Base-by-base conservation (phyloP, 2,329 filamentous ascomycete genomes). In the Claviceps purpurea region DNA sequence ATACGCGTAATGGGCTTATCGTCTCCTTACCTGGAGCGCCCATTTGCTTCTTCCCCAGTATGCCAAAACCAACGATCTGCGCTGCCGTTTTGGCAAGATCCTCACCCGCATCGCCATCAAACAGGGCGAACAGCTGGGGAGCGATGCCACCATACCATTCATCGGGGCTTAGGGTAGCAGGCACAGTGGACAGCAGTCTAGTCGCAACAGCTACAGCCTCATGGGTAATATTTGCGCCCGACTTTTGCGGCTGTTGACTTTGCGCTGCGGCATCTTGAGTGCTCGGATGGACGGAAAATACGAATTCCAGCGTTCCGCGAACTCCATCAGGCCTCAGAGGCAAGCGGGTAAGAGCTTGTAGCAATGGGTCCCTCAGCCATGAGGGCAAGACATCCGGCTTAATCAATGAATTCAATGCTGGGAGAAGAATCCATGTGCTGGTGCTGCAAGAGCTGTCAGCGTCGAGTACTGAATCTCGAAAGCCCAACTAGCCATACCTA, bases 281-380 rank as follows among this genome's bases (percentile, higher is more conserved):
- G 55, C 76, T 73, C 0, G 83, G 78, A 55, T 86, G 83, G 6
- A 85, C 79, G 1, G 82, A 76, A 53, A 86, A 84, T 39, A 88
- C 73, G 60, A 87, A 87, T 60, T 87, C 84, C 55, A 87, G 71
- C 0, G 81, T 84, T 26, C 79, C 76, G 38, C 84, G 75, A 14
- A 88, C 81, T 18, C 84, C 84, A 55, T 79, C 74, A 2, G 70
- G 67, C 4, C 83, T 73, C 26, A 86, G 69, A 1, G 84, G 84
- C 10, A 87, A 61, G 13, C 72, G 62, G 1, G 82, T 79, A 45
- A 88, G 70, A 13, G 76, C 71, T 52, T 72, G 72, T 58, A 82
- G 70, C 1, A 87, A 62, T 43, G 73, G 72, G 18, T 72, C 58
- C 44, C 76, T 76, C n/a, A 87, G 70, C 79, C 80, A 85, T 62